Evolutionary conservation across 345 rosid genomes (phyloP).

Genomic region (Luvunga scandens): DNA sequence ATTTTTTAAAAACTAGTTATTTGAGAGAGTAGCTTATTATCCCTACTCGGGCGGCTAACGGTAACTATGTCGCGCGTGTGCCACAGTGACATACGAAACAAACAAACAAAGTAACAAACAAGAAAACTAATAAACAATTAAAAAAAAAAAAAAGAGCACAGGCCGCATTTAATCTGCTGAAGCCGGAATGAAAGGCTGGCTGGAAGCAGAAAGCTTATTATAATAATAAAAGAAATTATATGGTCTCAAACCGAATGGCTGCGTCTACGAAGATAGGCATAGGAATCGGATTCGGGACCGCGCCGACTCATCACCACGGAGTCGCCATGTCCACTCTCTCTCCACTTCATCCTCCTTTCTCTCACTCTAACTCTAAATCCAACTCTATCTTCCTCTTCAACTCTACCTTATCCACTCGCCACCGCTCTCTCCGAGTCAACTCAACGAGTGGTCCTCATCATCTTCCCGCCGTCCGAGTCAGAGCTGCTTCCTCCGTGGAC

Average conservation of each 20-base stretch:
- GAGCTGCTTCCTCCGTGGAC: conserved; percentile 63
- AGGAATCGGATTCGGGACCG: conserved; percentile 27
- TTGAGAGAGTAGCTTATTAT: too few relatives aligned
- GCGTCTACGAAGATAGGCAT: conserved; percentile 33
- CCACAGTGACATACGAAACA: too few relatives aligned
- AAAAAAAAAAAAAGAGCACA: too few relatives aligned
- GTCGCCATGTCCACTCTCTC: conserved; percentile 36
- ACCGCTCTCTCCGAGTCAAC: conserved; percentile 32
- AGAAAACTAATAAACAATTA: too few relatives aligned
- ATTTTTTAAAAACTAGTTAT: too few relatives aligned
- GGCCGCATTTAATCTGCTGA: too few relatives aligned
- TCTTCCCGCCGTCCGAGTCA: conserved; percentile 47
- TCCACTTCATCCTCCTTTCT: conserved; percentile 34
- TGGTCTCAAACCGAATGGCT: conserved; percentile 49
- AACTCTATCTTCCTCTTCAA: conserved; percentile 47
- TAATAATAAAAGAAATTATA: conserved; percentile 17
- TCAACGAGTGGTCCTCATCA: conserved; percentile 36
- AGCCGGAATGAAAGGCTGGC: too few relatives aligned
- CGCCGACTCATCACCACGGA: conserved; percentile 23
- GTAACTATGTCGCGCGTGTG: too few relatives aligned
- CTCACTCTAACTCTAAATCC: too few relatives aligned
- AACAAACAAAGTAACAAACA: too few relatives aligned
- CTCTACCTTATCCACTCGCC: conserved; percentile 27
- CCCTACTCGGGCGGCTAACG: too few relatives aligned
- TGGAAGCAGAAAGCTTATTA: too few relatives aligned